Evolutionary conservation across 1,284 basidiomycete genomes (phyloP).

Genomic region (Vanrija sp.): DNA sequence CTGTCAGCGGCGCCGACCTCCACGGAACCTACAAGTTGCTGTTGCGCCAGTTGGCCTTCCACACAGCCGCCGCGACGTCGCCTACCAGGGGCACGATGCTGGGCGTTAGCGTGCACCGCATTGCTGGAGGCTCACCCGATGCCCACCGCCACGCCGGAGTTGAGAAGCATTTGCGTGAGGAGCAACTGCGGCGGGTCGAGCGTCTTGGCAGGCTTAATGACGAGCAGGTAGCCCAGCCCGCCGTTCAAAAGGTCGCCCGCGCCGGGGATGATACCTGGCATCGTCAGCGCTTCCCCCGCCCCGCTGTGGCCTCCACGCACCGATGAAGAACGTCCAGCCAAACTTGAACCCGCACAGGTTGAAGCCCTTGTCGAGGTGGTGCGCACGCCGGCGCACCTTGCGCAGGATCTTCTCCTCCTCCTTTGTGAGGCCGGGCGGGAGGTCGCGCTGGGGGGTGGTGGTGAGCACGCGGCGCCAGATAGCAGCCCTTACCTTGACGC

Average conservation of each 20-base stretch:
- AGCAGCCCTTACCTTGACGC: slow-evolving; percentile 59
- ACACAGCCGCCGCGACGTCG: slow-evolving; percentile 68
- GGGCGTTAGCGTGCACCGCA: neutral
- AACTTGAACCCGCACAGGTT: slow-evolving; percentile 75
- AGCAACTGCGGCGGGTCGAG: slow-evolving; percentile 64
- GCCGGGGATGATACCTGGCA: slow-evolving; percentile 43
- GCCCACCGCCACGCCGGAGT: slow-evolving; percentile 68
- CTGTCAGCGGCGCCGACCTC: neutral
- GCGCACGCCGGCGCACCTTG: slow-evolving; percentile 71
- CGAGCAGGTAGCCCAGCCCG: slow-evolving; percentile 64
- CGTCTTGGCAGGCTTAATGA: slow-evolving; percentile 70
- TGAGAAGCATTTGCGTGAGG: slow-evolving; percentile 67
- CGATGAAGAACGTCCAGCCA: slow-evolving; percentile 77
- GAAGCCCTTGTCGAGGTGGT: slow-evolving; percentile 89
- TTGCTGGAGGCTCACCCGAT: slow-evolving; percentile 53
- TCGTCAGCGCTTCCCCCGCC: neutral
- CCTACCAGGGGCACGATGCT: slow-evolving; percentile 69
- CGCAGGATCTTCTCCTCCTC: slow-evolving; percentile 73
- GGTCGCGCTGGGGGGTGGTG: slow-evolving; percentile 59
- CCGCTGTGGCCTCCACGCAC: slow-evolving; percentile 36
- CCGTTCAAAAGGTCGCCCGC: slow-evolving; percentile 46
- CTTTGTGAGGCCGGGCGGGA: slow-evolving; percentile 72
- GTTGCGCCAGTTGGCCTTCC: slow-evolving; percentile 87
- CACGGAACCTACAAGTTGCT: slow-evolving; percentile 51
- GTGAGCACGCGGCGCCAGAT: neutral